These are phyloP conservation scores for Phytophthora pistaciae DNA, from an alignment of 352 stramenopile genomes.

Conservation along the genomic window DNA sequence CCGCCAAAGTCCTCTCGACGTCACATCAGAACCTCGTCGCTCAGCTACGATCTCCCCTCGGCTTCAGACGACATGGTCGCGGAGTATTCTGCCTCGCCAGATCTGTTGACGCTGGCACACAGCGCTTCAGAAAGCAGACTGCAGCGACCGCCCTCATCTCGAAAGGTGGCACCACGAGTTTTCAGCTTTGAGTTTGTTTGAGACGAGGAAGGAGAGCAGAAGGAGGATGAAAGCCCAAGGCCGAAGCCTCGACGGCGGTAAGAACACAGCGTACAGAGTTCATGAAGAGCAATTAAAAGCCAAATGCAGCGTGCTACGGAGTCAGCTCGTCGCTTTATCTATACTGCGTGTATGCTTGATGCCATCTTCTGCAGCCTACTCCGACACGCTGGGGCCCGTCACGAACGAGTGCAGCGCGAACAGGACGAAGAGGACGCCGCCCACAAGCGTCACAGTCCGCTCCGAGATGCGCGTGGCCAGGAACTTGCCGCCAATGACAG, in stretches of 20 bases:
- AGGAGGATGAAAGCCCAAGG: conserved; percentile 14
- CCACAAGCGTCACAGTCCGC: conserved; percentile 96
- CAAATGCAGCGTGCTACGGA: conserved; percentile 16
- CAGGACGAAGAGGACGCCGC: conserved; percentile 96
- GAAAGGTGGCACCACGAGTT: conserved; percentile 32
- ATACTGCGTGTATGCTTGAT: conserved; percentile 30
- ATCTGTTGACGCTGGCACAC: conserved; percentile 24
- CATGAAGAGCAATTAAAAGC: conserved; percentile 23
- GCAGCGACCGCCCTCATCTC: neutral
- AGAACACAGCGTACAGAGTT: conserved; percentile 8
- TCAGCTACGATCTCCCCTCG: conserved; percentile 18
- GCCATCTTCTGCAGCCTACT: conserved; percentile 26
- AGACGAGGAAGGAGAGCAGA: conserved; percentile 32
- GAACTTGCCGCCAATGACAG: conserved; percentile 97
- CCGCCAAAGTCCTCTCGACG: conserved; percentile 10
- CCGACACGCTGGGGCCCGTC: conserved; percentile 67
- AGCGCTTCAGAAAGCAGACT: neutral
- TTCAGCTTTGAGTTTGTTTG: conserved; percentile 64
- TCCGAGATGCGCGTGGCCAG: conserved; percentile 98
- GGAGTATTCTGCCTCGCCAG: conserved; percentile 24
- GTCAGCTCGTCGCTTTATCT: conserved; percentile 33
- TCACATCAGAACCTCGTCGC: conserved; percentile 14
- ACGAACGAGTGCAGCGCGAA: conserved; percentile 98
- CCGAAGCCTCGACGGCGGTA: conserved; percentile 15
- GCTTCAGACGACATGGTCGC: conserved; percentile 14